Conservation (phyloP, 768 basidiomycete species). For the Rhizopogon roseolus region DNA sequence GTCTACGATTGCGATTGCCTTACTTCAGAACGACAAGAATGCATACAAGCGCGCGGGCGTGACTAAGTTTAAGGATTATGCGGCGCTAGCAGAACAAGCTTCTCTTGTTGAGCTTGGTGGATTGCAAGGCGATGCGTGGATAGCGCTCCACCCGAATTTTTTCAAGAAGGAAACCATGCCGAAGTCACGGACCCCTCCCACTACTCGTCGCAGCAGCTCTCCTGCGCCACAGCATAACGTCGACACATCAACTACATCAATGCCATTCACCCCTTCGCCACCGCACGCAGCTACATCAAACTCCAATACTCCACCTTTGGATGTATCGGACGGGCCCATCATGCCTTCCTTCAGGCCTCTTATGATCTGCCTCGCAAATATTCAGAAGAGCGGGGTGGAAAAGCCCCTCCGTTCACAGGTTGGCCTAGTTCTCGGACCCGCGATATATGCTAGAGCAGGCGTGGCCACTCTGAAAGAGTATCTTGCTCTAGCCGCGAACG, state of each 20-base stretch:
- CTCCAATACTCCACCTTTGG: not conserved
- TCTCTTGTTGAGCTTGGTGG: too few relatives aligned
- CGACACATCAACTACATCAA: not conserved
- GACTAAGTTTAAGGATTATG: too few relatives aligned
- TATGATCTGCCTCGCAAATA: slow-evolving; percentile 26
- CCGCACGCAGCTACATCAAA: too few relatives aligned
- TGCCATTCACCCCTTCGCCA: too few relatives aligned
- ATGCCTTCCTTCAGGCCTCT: slow-evolving; percentile 23
- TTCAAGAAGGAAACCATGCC: not conserved
- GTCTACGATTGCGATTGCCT: too few relatives aligned
- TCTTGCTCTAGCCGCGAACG: slow-evolving; percentile 30
- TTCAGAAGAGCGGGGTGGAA: slow-evolving; percentile 26
- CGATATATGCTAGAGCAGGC: slow-evolving; percentile 34
- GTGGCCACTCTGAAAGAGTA: slow-evolving; percentile 40
- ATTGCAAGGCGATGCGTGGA: too few relatives aligned
- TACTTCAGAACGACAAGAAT: too few relatives aligned
- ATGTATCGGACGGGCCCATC: not conserved
- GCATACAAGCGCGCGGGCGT: too few relatives aligned
- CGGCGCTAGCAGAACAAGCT: slow-evolving; percentile 22
- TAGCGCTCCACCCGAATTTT: not conserved
- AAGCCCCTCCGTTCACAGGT: slow-evolving; percentile 34
- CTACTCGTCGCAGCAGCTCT: not conserved
- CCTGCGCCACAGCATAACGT: too few relatives aligned
- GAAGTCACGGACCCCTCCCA: slow-evolving; percentile 9
- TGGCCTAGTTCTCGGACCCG: slow-evolving; percentile 26